These are phyloP conservation scores for Phanerodontia chrysosporium DNA, from an alignment of 768 basidiomycete genomes.

Conservation along the genomic window DNA sequence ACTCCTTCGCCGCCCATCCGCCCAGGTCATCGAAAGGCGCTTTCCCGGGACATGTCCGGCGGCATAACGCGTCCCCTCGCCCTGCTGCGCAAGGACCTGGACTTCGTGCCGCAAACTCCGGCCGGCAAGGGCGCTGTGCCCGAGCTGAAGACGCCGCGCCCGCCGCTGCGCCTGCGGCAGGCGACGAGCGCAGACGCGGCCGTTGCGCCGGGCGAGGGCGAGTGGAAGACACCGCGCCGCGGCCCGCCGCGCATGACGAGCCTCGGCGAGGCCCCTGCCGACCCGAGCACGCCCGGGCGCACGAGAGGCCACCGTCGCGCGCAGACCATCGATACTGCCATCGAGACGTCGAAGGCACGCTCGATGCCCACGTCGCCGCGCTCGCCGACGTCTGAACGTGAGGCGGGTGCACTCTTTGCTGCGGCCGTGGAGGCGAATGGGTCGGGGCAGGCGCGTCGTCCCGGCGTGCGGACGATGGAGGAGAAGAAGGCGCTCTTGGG, in stretches of 20 bases:
- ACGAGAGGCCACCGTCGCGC: constrained; percentile 1
- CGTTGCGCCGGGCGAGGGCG: not conserved
- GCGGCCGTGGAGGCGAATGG: not conserved
- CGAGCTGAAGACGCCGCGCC: constrained; percentile 14
- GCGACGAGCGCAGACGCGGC: constrained; percentile 13
- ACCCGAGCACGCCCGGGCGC: not conserved
- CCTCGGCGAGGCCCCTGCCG: not conserved
- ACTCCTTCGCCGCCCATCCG: constrained; percentile 22
- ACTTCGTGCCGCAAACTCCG: not conserved
- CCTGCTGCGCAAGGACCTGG: not conserved
- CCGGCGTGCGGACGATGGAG: constrained; percentile 42
- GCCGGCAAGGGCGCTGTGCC: not conserved
- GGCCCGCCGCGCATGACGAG: constrained; percentile 1
- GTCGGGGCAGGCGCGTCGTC: not conserved
- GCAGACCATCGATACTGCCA: not conserved
- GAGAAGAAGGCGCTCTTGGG: constrained; percentile 82
- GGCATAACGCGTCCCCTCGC: constrained; percentile 18
- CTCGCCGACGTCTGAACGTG: not conserved
- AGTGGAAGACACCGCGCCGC: not conserved
- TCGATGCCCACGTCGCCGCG: not conserved
- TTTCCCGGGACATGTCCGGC: constrained; percentile 28
- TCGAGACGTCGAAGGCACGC: not conserved
- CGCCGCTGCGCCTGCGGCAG: constrained; percentile 2
- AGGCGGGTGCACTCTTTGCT: not conserved
- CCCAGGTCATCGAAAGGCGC: constrained; percentile 60